A percentile compares a stretch with the other conserved stretches of the same genome.
phyloP scores from a whole-genome alignment of 1,284 basidiomycete genomes.

The Tranzscheliella williamsii region DNA sequence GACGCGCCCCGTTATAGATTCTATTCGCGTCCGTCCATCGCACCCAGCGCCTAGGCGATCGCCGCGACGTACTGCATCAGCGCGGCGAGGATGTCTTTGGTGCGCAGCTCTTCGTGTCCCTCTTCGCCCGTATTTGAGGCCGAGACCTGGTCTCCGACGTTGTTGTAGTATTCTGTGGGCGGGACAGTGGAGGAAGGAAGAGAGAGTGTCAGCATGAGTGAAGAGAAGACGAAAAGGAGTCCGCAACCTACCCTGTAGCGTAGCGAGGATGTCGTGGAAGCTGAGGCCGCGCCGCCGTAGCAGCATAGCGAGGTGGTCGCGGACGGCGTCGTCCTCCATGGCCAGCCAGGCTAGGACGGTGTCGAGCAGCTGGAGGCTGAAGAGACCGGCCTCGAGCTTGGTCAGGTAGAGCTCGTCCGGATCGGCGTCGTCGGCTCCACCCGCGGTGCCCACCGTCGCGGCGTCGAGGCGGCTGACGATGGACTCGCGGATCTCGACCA shows the following conservation, averaged over 20 bases:
- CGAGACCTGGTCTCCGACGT: conserved; percentile 45
- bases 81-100: conserved; percentile 41
- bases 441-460: conserved; percentile 70
- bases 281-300: conserved; percentile 14
- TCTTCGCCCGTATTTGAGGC: background rate
- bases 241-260: conserved; percentile 11
- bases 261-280: conserved; percentile 12
- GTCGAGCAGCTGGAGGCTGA: conserved; percentile 85
- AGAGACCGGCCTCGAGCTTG: conserved; percentile 81
- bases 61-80: conserved; percentile 43
- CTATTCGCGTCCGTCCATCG: no score
- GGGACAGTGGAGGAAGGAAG: no score
- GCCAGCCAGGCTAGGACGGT: conserved; percentile 91
- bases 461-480: conserved; percentile 68
- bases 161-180: conserved; percentile 38
- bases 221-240: background rate
- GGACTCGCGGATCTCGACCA: conserved; percentile 81
- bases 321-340: conserved; percentile 91
- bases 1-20: no score
- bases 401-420: conserved; percentile 80
- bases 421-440: conserved; percentile 69
- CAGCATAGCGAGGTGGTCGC: conserved; percentile 32
- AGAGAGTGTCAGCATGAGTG: no score
- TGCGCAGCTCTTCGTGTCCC: conserved; percentile 3
- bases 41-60: no score